These are phyloP conservation scores for Curvularia lunata DNA, from an alignment of 2,329 filamentous ascomycete genomes.

Conservation along the genomic window DNA sequence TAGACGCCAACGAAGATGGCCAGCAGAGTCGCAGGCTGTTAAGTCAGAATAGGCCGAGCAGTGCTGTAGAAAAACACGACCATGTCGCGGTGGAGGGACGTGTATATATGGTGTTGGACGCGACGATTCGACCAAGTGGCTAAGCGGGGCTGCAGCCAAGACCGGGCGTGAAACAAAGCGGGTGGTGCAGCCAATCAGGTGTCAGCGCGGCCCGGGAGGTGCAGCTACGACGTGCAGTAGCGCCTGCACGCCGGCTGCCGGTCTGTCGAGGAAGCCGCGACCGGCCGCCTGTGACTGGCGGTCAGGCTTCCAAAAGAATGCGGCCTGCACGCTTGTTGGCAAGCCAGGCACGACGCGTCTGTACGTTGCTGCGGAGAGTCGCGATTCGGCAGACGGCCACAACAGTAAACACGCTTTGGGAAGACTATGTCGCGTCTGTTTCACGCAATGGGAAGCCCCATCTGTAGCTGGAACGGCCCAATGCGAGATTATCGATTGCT, in stretches of 20 bases:
- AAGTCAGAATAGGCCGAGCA: conserved; percentile 38
- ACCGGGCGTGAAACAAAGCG: conserved; percentile 45
- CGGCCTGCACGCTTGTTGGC: conserved; percentile 2
- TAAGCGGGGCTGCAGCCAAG: conserved; percentile 35
- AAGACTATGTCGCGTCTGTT: conserved; percentile 29
- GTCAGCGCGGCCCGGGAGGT: conserved; percentile 16
- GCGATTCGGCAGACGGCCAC: conserved; percentile 40
- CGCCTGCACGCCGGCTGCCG: conserved; percentile 20
- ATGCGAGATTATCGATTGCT: conserved; percentile 32
- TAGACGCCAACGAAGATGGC: conserved; percentile 22
- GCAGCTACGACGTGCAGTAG: conserved; percentile 43
- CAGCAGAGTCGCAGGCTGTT: conserved; percentile 21
- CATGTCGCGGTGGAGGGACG: conserved; percentile 49
- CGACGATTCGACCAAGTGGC: conserved; percentile 45
- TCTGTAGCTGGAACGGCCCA: conserved; percentile 18
- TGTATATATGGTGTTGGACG: conserved; percentile 49
- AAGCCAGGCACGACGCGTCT: conserved; percentile 20
- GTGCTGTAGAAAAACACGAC: conserved; percentile 49
- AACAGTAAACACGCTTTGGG: conserved; percentile 31
- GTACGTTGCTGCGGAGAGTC: conserved; percentile 30
- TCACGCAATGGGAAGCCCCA: conserved; percentile 13
- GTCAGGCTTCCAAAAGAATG: conserved; percentile 24
- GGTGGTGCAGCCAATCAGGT: conserved; percentile 30
- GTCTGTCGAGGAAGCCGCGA: conserved; percentile 30
- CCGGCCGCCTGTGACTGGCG: conserved; percentile 39